Evolutionary conservation across 164 flowering plant species (phyloP).

Genomic region (grape (Vitis vinifera)): DNA sequence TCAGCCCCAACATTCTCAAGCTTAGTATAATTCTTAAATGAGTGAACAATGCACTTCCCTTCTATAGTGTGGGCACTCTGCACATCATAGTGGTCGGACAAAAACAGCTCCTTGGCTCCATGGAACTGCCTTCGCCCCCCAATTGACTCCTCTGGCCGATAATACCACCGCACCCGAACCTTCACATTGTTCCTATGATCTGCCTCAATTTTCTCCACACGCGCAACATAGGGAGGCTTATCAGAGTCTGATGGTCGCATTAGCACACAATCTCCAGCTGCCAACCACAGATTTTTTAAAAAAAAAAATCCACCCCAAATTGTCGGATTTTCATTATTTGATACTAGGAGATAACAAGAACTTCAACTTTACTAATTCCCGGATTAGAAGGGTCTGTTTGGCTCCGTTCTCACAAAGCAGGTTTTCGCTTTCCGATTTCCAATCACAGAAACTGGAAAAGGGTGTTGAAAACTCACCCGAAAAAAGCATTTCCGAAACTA

Average conservation of each 20-base stretch:
- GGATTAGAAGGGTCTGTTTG: too few relatives aligned
- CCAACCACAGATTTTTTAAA: neutral
- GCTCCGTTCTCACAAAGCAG: too few relatives aligned
- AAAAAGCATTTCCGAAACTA: too few relatives aligned
- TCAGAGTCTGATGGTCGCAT: constrained; percentile 70
- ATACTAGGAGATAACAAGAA: too few relatives aligned
- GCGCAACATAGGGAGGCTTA: constrained; percentile 71
- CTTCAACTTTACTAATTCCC: too few relatives aligned
- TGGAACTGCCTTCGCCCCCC: constrained; percentile 78
- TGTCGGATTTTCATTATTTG: too few relatives aligned
- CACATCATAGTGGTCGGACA: constrained; percentile 68
- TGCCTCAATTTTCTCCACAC: constrained; percentile 60
- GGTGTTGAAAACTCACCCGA: too few relatives aligned
- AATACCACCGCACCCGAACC: constrained; percentile 72
- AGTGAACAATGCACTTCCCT: constrained; percentile 70
- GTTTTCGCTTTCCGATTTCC: too few relatives aligned
- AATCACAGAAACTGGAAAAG: too few relatives aligned
- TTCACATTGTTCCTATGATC: constrained; percentile 61
- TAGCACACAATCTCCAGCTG: constrained; percentile 74
- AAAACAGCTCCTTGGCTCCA: constrained; percentile 67
- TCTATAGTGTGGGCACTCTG: constrained; percentile 80
- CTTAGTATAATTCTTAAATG: constrained; percentile 75
- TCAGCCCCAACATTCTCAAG: constrained; percentile 74
- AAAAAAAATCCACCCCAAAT: neutral
- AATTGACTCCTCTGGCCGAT: constrained; percentile 69